Evolutionary conservation across 495 filamentous ascomycete species (phyloP), one percentile per base, ranked within the genome.

Genomic region (Hyaloscypha bicolor): DNA sequence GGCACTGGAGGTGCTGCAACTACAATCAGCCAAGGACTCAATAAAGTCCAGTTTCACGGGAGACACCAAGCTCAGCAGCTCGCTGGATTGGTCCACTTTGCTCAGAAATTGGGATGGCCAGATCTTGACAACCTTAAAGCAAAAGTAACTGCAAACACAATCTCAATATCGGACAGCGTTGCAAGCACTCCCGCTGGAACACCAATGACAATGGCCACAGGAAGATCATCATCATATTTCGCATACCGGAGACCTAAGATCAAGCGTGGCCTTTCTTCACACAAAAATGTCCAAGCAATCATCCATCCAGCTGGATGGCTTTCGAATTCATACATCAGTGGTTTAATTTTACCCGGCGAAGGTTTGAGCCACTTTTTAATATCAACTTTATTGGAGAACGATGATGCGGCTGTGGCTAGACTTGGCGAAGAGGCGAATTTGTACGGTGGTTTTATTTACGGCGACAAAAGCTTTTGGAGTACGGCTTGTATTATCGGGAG

Each of bases 321-420:
- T 21, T 91, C 89, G 21, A 87, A 90, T 65, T 90, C 87, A 35
- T 95, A 90, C 77, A 79, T 94, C 16, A 91, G 90, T 5, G 93
- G 92, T 8, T 80, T 96, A 30, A 86, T 95, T 48, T 77, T 95
- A 32, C 92, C 93, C 0, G 93, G 93, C 1, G 90, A 93, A 74
- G 76, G 81, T 0, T 81, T 93, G 51, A 84, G 83, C 33, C 91
- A 95, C 71, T 86, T 95, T 58, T 80, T 96, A 37, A 94, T 96
- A 75, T 87, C 88, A 1, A 90, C 91, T 0, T 66, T 95, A 25
- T 73, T 96, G 21, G 93, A 96, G 72, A 92, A 92, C 69, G 90
- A 93, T 70, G 74, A 81, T 6, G 78, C 85, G 19, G 91, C 88
- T 33, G 78, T 94, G 52, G 75, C 80, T 19, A 83, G 71, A 55